Conservation (phyloP, 2,329 filamentous ascomycete species). For the Hortaea werneckii region DNA sequence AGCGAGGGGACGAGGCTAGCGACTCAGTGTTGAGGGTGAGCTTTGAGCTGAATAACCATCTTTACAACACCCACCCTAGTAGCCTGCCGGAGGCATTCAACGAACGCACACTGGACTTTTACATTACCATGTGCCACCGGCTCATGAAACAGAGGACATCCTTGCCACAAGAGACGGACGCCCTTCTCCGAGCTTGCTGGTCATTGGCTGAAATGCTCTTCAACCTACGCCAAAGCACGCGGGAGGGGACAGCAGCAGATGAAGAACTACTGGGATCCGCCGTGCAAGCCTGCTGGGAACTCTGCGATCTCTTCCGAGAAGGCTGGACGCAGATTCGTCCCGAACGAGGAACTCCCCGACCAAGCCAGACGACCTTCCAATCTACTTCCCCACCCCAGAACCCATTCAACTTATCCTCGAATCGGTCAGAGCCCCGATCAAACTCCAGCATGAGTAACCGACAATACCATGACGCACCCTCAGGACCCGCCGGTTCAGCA, state of each 20-base stretch:
- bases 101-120: constrained; percentile 86
- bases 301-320: constrained; percentile 86
- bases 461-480: constrained; percentile 34
- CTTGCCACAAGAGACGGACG: constrained; percentile 70
- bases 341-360: constrained; percentile 74
- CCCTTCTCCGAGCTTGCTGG: constrained; percentile 79
- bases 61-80: constrained; percentile 85
- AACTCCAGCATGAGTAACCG: constrained; percentile 39
- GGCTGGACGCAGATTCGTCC: constrained; percentile 84
- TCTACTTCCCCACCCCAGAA: constrained; percentile 7
- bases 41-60: constrained; percentile 89
- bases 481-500: constrained; percentile 9
- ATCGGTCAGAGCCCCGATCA: constrained; percentile 21
- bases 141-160: constrained; percentile 89
- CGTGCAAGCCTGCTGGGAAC: constrained; percentile 87
- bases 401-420: constrained; percentile 12
- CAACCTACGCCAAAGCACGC: constrained; percentile 70
- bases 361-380: constrained; percentile 54
- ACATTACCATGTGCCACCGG: constrained; percentile 84
- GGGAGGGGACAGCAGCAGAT: constrained; percentile 62
- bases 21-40: constrained; percentile 86
- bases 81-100: constrained; percentile 76
- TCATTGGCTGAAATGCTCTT: constrained; percentile 86
- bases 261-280: constrained; percentile 80
- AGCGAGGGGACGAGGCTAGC: constrained; percentile 63